These are phyloP conservation scores for Asterella californica DNA, from an alignment of 225 moss, liverwort and hornwort species.

Conservation along the genomic window DNA sequence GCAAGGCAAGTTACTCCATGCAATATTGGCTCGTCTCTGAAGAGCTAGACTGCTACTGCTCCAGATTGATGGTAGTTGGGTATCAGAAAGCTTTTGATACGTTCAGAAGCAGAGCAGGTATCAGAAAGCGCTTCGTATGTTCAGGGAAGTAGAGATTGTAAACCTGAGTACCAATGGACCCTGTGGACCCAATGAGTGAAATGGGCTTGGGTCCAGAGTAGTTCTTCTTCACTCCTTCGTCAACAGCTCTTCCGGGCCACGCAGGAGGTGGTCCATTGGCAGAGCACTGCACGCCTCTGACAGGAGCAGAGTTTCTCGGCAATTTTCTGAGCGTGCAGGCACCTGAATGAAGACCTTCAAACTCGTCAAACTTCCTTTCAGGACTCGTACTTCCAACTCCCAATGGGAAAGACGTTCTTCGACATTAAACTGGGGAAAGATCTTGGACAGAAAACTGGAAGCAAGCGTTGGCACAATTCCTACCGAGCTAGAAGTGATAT, in stretches of 20 bases:
- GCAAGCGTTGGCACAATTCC: neutral
- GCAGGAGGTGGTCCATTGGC: slow-evolving; percentile 62
- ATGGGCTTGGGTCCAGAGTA: slow-evolving; percentile 73
- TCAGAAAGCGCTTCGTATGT: neutral
- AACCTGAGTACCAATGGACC: slow-evolving; percentile 99
- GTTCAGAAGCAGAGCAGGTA: too few species aligned
- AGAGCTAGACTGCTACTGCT: neutral
- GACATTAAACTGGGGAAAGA: neutral
- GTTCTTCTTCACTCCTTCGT: slow-evolving; percentile 45
- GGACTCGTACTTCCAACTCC: neutral
- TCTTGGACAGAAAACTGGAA: neutral
- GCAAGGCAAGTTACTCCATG: neutral
- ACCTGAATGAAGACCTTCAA: slow-evolving; percentile 18
- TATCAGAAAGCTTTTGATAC: neutral
- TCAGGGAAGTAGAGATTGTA: neutral
- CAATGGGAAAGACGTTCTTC: neutral
- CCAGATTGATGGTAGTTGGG: neutral
- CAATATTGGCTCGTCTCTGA: neutral
- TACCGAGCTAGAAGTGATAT: neutral
- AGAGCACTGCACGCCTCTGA: slow-evolving; percentile 55
- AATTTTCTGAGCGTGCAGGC: slow-evolving; percentile 48
- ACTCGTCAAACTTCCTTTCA: neutral
- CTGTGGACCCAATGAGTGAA: slow-evolving; percentile 92
- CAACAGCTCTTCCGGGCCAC: slow-evolving; percentile 86
- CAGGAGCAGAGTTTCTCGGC: slow-evolving; percentile 18